These are phyloP conservation scores for Ascochyta viciae-villosae DNA, from an alignment of 2,329 filamentous ascomycete genomes.

Conservation along the genomic window DNA sequence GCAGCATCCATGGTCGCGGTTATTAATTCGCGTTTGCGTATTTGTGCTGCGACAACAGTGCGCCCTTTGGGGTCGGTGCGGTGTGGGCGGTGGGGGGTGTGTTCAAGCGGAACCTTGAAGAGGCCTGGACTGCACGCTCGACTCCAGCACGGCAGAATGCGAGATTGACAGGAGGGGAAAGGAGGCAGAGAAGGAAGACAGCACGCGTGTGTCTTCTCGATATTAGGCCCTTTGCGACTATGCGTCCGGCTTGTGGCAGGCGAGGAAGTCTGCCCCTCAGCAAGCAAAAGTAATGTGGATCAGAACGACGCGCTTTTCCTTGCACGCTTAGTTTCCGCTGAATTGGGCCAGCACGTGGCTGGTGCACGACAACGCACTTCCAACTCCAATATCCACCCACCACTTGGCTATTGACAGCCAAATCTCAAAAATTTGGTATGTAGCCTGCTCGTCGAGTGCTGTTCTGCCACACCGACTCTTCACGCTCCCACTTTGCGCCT, in stretches of 20 bases:
- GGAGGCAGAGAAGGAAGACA: constrained; percentile 6
- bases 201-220: constrained; percentile 23
- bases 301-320: constrained; percentile 13
- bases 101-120: constrained; percentile 7
- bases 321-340: constrained; percentile 12
- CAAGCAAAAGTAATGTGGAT: constrained; percentile 12
- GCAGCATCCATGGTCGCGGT: constrained; percentile 71
- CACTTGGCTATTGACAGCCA: no score
- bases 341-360: constrained; percentile 13
- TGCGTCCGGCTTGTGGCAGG: constrained; percentile 36
- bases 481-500: neutral
- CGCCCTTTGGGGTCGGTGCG: constrained; percentile 23
- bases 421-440: no score
- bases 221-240: constrained; percentile 35
- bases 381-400: neutral
- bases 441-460: neutral
- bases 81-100: constrained; percentile 29
- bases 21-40: constrained; percentile 15
- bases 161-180: constrained; percentile 14
- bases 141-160: constrained; percentile 21
- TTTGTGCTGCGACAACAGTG: constrained; percentile 13
- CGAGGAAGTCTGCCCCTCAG: constrained; percentile 16
- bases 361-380: constrained; percentile 9
- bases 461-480: neutral
- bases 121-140: constrained; percentile 23